These are phyloP conservation scores for Diospyros kaki DNA, from an alignment of 148 eudicot genomes.

Conservation along the genomic window DNA sequence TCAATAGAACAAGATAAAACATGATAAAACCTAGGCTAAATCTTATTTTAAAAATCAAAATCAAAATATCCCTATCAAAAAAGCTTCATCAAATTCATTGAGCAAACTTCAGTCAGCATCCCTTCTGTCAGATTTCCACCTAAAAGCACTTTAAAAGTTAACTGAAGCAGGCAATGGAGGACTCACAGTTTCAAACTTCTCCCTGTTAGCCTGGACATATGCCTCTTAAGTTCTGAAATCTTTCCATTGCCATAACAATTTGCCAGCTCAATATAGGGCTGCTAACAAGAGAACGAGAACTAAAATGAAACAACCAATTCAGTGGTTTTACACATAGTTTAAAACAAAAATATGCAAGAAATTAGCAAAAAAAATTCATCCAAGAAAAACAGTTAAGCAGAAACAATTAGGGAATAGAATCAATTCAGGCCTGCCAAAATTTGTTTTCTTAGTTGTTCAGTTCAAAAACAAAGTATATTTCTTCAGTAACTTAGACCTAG, in stretches of 20 bases:
- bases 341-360: not conserved
- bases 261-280: constrained; percentile 79
- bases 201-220: constrained; percentile 49
- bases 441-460: constrained; percentile 1
- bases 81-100: not conserved
- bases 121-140: not conserved
- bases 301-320: no score
- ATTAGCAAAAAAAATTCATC: no score
- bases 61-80: not conserved
- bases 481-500: not conserved
- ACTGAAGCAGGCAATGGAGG: constrained; percentile 4
- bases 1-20: no score
- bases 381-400: not conserved
- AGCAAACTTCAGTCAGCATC: not conserved
- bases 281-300: constrained; percentile 21
- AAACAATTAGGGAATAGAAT: not conserved
- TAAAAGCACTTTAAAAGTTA: not conserved
- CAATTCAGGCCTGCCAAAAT: not conserved
- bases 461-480: not conserved
- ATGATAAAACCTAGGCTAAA: no score
- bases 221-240: constrained; percentile 58
- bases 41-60: no score
- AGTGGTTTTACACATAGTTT: not conserved
- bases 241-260: no score
- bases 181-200: constrained; percentile 75